Conservation (phyloP, 441 rosid genomes). For the Heliophila coronopifolia region DNA sequence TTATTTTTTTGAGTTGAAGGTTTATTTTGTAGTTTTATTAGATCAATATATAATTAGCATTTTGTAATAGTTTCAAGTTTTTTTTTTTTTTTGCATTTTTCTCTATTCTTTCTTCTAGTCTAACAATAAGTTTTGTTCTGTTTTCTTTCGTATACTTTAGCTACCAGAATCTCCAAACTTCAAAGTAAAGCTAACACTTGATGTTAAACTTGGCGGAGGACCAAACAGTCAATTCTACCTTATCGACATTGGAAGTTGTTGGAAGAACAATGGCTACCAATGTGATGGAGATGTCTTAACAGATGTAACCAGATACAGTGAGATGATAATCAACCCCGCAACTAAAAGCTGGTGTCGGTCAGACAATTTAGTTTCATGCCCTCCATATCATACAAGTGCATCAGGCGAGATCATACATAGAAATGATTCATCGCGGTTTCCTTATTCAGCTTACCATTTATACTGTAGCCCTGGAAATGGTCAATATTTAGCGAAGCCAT, state of each 20-base stretch:
- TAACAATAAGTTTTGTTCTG: no score
- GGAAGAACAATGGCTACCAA: slow-evolving; percentile 45
- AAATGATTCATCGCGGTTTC: slow-evolving; percentile 52
- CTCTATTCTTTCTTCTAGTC: no score
- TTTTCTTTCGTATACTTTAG: no score
- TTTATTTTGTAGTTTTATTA: no score
- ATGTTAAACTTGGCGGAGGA: slow-evolving; percentile 46
- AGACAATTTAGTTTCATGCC: slow-evolving; percentile 41
- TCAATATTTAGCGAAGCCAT: slow-evolving; percentile 43
- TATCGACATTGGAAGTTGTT: slow-evolving; percentile 51
- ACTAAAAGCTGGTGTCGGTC: slow-evolving; percentile 44
- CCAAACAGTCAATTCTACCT: slow-evolving; percentile 47
- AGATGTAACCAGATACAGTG: slow-evolving; percentile 49
- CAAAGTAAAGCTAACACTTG: slow-evolving; percentile 43
- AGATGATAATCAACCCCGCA: slow-evolving; percentile 49
- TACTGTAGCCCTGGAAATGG: slow-evolving; percentile 65
- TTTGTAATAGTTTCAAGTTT: no score
- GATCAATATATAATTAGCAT: no score
- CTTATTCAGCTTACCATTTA: slow-evolving; percentile 63
- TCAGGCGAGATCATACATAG: slow-evolving; percentile 44
- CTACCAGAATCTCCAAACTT: slow-evolving; percentile 56
- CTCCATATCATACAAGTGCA: slow-evolving; percentile 56
- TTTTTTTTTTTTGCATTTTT: no score
- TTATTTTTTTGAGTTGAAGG: no score
- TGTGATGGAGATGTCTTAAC: slow-evolving; percentile 48